phyloP scores from a whole-genome alignment of 495 filamentous ascomycete genomes.

The Penicillium goetzii region DNA sequence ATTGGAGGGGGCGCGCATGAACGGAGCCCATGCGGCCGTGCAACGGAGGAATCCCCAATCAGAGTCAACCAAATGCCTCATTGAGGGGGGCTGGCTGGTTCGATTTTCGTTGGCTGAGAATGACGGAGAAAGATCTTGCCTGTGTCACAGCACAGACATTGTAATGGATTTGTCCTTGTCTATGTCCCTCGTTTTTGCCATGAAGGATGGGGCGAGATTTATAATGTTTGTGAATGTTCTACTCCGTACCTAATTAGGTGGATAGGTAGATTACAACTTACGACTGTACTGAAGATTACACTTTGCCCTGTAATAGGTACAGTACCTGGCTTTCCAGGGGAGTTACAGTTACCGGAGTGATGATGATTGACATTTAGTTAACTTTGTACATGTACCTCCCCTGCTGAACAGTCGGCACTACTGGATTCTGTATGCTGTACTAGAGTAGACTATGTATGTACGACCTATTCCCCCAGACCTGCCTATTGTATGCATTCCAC shows the following conservation, averaged over 20 bases:
- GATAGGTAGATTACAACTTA: not conserved
- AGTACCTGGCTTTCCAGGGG: not conserved
- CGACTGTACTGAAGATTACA: not conserved
- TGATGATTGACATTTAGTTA: not conserved
- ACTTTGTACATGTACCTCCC: not conserved
- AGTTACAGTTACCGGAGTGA: constrained; percentile 6
- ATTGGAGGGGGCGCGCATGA: constrained; percentile 13
- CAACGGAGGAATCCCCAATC: constrained; percentile 15
- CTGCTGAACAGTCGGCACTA: not conserved
- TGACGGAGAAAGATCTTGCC: constrained; percentile 1
- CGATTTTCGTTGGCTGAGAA: constrained; percentile 1
- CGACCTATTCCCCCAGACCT: not conserved
- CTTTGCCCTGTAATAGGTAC: not conserved
- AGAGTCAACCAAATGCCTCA: not conserved
- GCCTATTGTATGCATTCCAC: not conserved
- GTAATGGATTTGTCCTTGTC: not conserved
- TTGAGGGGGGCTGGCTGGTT: not conserved
- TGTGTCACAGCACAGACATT: not conserved
- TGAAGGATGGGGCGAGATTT: not conserved
- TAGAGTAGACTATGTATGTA: not conserved
- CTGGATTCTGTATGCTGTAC: constrained; percentile 1
- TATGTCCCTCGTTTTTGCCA: too few relatives aligned
- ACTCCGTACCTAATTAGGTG: not conserved
- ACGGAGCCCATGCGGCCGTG: constrained; percentile 20
- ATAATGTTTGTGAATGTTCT: not conserved